These are phyloP conservation scores for Cercospora berteroae DNA, from an alignment of 2,329 filamentous ascomycete genomes.

Conservation along the genomic window DNA sequence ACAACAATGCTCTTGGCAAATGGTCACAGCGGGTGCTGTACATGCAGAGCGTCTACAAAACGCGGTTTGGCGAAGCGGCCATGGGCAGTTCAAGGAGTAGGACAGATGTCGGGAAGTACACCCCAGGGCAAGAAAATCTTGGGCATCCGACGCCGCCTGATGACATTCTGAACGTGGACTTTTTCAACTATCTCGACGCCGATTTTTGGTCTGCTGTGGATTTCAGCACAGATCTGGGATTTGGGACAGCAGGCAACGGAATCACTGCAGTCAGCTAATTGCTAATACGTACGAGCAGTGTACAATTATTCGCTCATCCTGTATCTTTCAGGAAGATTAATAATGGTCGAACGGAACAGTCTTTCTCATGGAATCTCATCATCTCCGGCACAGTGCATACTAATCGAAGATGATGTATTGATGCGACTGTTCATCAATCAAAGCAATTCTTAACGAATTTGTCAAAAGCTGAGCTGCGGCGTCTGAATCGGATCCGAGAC, in stretches of 20 bases:
- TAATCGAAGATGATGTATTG: neutral
- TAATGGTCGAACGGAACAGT: neutral
- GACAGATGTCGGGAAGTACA: conserved; percentile 3
- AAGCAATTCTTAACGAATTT: neutral
- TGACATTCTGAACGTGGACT: conserved; percentile 28
- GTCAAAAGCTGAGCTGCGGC: neutral
- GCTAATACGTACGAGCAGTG: neutral
- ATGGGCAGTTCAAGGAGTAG: neutral
- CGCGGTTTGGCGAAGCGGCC: conserved; percentile 19
- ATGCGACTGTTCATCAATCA: neutral
- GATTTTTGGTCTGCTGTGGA: conserved; percentile 26
- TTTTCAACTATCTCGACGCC: conserved; percentile 33
- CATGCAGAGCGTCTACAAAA: conserved; percentile 32
- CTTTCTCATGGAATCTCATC: neutral
- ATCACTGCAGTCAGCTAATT: neutral
- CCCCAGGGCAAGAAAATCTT: conserved; percentile 8
- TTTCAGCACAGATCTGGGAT: neutral
- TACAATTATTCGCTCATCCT: neutral
- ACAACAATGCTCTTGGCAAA: conserved; percentile 34
- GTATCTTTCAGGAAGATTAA: neutral
- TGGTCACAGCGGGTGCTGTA: conserved; percentile 32
- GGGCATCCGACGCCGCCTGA: conserved; percentile 28
- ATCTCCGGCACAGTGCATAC: neutral
- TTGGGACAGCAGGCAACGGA: neutral
- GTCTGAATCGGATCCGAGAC: neutral